phyloP scores from a whole-genome alignment of 83 land plant genomes.

The Picea abies region DNA sequence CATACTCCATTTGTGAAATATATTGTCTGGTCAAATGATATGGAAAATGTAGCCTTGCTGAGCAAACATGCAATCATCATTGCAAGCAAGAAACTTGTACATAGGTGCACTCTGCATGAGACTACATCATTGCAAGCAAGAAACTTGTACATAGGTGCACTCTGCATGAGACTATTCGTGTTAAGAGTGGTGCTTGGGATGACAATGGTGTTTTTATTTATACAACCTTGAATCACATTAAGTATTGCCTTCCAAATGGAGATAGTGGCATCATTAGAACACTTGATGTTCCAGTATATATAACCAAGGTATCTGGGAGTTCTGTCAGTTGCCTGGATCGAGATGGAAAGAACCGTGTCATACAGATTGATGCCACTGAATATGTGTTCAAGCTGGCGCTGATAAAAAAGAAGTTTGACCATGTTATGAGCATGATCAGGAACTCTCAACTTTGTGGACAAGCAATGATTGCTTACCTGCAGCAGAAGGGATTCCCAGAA shows the following conservation, averaged over 20 bases:
- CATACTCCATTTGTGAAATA: constrained; percentile 66
- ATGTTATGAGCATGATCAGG: constrained; percentile 71
- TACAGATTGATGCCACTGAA: constrained; percentile 68
- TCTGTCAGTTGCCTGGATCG: constrained; percentile 63
- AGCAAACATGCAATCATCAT: constrained; percentile 72
- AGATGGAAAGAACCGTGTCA: constrained; percentile 62
- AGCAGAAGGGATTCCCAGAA: constrained; percentile 83
- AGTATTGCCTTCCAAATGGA: constrained; percentile 82
- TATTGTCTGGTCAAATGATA: constrained; percentile 75
- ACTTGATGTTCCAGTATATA: constrained; percentile 71
- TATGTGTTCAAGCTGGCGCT: constrained; percentile 68
- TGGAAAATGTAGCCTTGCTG: constrained; percentile 72
- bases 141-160: too few species aligned
- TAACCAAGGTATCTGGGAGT: constrained; percentile 60
- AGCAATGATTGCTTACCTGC: constrained; percentile 75
- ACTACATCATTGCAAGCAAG: too few species aligned
- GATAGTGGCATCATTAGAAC: constrained; percentile 76
- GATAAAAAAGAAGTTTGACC: constrained; percentile 64
- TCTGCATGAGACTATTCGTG: too few species aligned
- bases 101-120: constrained; percentile 73
- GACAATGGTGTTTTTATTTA: constrained; percentile 75
- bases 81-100: constrained; percentile 67
- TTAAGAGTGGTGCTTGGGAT: constrained; percentile 86
- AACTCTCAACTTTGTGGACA: constrained; percentile 77
- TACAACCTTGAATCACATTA: constrained; percentile 71